Conservation (phyloP, 441 rosid species). For the Jatropha podagrica region DNA sequence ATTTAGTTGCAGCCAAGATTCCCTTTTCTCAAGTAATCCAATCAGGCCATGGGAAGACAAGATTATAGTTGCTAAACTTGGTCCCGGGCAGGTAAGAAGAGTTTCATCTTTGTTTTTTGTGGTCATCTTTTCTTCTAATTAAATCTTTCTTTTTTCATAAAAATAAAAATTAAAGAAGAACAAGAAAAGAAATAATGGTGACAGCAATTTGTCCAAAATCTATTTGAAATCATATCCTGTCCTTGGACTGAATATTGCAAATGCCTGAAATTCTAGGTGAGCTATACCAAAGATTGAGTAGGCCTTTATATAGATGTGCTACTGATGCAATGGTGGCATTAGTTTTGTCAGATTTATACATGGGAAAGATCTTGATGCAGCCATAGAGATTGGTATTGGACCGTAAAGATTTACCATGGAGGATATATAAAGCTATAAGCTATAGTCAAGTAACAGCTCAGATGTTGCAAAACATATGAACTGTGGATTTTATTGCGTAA, state of each 20-base stretch:
- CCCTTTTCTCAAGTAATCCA: conserved; percentile 51
- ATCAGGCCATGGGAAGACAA: conserved; percentile 43
- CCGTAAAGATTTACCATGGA: neutral
- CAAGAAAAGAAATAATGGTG: neutral
- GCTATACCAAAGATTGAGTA: neutral
- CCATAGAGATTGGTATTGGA: neutral
- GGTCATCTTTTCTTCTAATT: neutral
- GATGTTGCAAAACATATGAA: neutral
- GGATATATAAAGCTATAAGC: neutral
- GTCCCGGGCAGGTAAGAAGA: conserved; percentile 72
- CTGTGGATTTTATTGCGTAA: neutral
- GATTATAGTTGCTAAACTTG: conserved; percentile 77
- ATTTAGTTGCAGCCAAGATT: conserved; percentile 68
- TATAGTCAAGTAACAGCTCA: neutral
- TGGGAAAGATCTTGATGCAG: neutral
- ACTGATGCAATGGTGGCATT: neutral
- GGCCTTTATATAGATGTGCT: neutral
- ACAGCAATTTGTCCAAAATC: neutral
- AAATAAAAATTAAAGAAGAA: neutral
- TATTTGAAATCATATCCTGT: neutral
- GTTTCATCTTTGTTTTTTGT: neutral
- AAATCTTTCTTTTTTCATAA: neutral
- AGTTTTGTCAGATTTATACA: neutral
- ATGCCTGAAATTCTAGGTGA: neutral
- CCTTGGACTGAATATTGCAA: neutral